Evolutionary conservation across 2,329 filamentous ascomycete species (phyloP).

Genomic region (Neofusicoccum umdonicola): DNA sequence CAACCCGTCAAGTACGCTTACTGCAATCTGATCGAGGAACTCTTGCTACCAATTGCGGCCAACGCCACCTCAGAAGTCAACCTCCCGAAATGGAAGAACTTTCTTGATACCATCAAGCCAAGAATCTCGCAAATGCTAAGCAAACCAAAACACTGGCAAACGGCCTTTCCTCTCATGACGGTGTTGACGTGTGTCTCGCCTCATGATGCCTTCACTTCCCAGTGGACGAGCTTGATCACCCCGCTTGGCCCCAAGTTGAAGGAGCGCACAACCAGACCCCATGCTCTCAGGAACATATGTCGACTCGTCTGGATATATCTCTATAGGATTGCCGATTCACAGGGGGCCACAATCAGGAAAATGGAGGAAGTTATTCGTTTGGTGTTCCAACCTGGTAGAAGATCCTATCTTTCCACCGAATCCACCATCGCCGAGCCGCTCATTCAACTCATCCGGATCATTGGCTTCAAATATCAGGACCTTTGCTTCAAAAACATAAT

Average conservation of each 20-base stretch:
- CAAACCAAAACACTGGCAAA: constrained; percentile 89
- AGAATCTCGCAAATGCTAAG: constrained; percentile 79
- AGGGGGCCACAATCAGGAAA: constrained; percentile 68
- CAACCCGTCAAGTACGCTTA: constrained; percentile 90
- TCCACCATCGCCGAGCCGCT: constrained; percentile 81
- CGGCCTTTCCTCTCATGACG: constrained; percentile 83
- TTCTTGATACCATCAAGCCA: constrained; percentile 74
- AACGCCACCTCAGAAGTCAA: constrained; percentile 75
- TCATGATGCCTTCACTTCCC: constrained; percentile 74
- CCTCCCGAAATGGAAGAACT: constrained; percentile 81
- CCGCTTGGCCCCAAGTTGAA: constrained; percentile 79
- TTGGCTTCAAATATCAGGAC: constrained; percentile 90
- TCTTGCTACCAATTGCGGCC: constrained; percentile 83
- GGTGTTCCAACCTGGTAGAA: constrained; percentile 76
- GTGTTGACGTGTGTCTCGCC: constrained; percentile 86
- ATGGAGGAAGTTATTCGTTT: constrained; percentile 86
- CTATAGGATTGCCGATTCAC: constrained; percentile 71
- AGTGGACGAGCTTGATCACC: constrained; percentile 82
- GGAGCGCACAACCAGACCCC: constrained; percentile 73
- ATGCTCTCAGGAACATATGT: constrained; percentile 85
- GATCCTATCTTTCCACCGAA: constrained; percentile 79
- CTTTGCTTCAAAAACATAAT: constrained; percentile 89
- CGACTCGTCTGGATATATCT: constrained; percentile 93
- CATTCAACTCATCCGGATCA: constrained; percentile 89
- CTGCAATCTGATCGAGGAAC: constrained; percentile 83